phyloP scores from a whole-genome alignment of 768 basidiomycete species.

The Punctularia strigosozonata region DNA sequence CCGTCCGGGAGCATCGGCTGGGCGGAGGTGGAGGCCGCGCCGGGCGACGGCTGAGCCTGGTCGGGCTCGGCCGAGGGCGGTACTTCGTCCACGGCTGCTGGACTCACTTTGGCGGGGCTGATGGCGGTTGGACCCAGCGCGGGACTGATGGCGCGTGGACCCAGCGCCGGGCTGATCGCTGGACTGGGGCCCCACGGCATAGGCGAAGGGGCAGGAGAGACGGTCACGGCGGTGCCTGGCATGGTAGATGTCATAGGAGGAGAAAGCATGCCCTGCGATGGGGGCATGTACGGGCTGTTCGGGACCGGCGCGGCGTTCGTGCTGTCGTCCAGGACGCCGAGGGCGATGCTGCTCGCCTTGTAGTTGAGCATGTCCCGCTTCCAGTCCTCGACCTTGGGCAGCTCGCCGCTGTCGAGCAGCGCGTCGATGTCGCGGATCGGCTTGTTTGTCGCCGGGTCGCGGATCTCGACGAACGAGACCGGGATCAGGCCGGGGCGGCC shows the following conservation, averaged over 20 bases:
- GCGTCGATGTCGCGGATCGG: slow-evolving; percentile 63
- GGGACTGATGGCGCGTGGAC: too few species aligned
- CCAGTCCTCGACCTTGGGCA: slow-evolving; percentile 99
- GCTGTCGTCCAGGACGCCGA: slow-evolving; percentile 77
- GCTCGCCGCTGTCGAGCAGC: slow-evolving; percentile 76
- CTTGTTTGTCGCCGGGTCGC: slow-evolving; percentile 80
- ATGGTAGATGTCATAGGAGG: too few species aligned
- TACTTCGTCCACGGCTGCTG: too few species aligned
- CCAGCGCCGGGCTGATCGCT: too few species aligned
- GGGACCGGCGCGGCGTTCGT: slow-evolving; percentile 28
- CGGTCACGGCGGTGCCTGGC: too few species aligned
- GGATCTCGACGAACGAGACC: slow-evolving; percentile 92
- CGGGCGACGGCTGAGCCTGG: slow-evolving; percentile 1
- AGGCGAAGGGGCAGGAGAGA: not conserved
- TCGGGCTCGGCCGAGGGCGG: slow-evolving; percentile 5
- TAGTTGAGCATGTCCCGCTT: slow-evolving; percentile 91
- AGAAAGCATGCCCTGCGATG: not conserved
- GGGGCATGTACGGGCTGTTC: slow-evolving; percentile 27
- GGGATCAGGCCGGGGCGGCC: slow-evolving; percentile 96
- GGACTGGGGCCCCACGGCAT: not conserved
- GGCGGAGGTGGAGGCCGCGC: slow-evolving; percentile 7
- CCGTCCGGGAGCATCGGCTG: slow-evolving; percentile 55
- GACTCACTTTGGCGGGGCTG: too few species aligned
- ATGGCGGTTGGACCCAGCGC: too few species aligned
- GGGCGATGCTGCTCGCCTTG: slow-evolving; percentile 90